Conservation (phyloP, 306 rosid species). For the Corylus heterophylla region DNA sequence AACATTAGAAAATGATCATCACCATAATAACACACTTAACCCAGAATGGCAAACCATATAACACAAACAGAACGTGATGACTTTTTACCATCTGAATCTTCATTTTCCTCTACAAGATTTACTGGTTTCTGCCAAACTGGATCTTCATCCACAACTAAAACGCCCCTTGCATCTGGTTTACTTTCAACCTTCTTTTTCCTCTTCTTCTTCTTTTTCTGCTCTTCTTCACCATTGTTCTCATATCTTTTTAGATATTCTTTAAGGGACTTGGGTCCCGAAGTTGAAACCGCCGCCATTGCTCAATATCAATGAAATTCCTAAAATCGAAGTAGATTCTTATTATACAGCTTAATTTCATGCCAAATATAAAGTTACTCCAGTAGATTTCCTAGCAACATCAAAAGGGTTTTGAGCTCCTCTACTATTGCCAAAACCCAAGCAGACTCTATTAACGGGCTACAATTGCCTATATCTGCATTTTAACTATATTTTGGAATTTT, state of each 20-base stretch:
- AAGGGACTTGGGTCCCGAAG: slow-evolving; percentile 48
- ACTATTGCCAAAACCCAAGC: background rate
- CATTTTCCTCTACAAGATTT: slow-evolving; percentile 59
- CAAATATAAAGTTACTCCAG: background rate
- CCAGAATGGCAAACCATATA: background rate
- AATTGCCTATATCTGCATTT: background rate
- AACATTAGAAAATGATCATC: slow-evolving; percentile 13
- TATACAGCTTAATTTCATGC: background rate
- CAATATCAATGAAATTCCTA: slow-evolving; percentile 25
- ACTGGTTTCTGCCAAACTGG: slow-evolving; percentile 88
- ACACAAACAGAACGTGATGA: background rate
- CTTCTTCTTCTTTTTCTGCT: slow-evolving; percentile 39
- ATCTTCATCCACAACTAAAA: slow-evolving; percentile 77
- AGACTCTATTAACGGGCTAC: background rate
- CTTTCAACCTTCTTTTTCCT: slow-evolving; percentile 42
- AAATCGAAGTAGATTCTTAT: background rate
- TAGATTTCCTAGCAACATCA: background rate
- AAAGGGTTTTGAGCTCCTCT: background rate
- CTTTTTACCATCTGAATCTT: slow-evolving; percentile 48
- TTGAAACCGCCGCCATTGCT: slow-evolving; percentile 35
- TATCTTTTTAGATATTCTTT: slow-evolving; percentile 81
- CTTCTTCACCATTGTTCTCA: slow-evolving; percentile 52
- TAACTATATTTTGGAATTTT: background rate
- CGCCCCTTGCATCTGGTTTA: slow-evolving; percentile 50
- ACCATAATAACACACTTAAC: slow-evolving; percentile 4